phyloP scores from a whole-genome alignment of 148 eudicot species.

The Diospyros kaki region DNA sequence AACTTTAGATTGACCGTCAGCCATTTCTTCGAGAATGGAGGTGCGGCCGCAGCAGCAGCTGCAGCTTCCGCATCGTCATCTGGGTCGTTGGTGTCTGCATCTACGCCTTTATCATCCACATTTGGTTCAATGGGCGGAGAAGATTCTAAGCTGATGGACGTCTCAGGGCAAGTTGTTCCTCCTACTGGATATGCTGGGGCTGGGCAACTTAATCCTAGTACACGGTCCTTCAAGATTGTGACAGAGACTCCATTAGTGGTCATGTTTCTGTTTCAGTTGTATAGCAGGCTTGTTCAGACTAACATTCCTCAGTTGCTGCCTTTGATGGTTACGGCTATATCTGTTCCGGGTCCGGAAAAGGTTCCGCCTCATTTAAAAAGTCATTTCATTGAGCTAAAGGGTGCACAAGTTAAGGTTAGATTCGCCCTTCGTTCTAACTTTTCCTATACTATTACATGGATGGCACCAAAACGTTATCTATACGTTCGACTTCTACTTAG shows the following conservation, averaged over 20 bases:
- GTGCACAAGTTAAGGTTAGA: slow-evolving; percentile 91
- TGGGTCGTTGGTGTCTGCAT: slow-evolving; percentile 15
- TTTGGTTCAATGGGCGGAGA: slow-evolving; percentile 51
- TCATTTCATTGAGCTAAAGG: slow-evolving; percentile 84
- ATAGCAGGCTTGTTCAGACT: slow-evolving; percentile 90
- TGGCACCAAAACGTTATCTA: background rate
- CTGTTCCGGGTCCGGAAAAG: slow-evolving; percentile 94
- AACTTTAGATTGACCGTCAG: slow-evolving; percentile 77
- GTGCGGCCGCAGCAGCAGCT: slow-evolving; percentile 40
- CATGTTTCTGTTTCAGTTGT: slow-evolving; percentile 95
- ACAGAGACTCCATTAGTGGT: slow-evolving; percentile 97
- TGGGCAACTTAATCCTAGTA: slow-evolving; percentile 87
- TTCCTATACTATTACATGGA: background rate
- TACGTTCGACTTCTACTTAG: background rate
- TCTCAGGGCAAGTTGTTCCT: slow-evolving; percentile 70
- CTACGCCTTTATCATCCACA: slow-evolving; percentile 18
- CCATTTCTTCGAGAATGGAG: slow-evolving; percentile 80
- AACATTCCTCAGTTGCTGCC: slow-evolving; percentile 93
- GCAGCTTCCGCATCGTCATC: slow-evolving; percentile 28
- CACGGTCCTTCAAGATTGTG: slow-evolving; percentile 85
- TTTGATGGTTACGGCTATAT: slow-evolving; percentile 88
- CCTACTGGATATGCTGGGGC: slow-evolving; percentile 54
- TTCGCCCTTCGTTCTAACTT: background rate
- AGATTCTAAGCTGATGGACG: slow-evolving; percentile 79
- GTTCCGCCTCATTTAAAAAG: slow-evolving; percentile 83